Evolutionary conservation across 2,329 filamentous ascomycete genomes (phyloP).

Genomic region (Beauveria bassiana): DNA sequence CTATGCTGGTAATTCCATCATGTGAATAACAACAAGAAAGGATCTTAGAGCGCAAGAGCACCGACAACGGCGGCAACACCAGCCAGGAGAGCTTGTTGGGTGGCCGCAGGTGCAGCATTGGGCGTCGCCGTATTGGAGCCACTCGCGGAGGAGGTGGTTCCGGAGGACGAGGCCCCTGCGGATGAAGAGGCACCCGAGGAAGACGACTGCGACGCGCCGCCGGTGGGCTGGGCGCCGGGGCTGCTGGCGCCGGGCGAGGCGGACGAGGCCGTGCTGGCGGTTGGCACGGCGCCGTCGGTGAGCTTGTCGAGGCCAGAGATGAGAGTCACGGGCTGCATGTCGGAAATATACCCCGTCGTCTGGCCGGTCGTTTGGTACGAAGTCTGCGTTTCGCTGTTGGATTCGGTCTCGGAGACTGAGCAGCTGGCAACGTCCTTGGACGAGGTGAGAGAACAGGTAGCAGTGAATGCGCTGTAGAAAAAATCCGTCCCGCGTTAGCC

Average conservation of each 20-base stretch:
- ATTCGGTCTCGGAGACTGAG: conserved; percentile 11
- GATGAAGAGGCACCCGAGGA: conserved; percentile 10
- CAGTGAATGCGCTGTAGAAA: background rate
- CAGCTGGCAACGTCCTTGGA: conserved; percentile 20
- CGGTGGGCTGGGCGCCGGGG: conserved; percentile 7
- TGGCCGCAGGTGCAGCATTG: conserved; percentile 25
- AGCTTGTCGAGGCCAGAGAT: conserved; percentile 32
- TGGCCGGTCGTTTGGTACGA: conserved; percentile 5
- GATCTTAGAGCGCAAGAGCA: conserved; percentile 26
- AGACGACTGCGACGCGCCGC: conserved; percentile 6
- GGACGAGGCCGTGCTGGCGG: conserved; percentile 13
- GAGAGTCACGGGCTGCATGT: conserved; percentile 26
- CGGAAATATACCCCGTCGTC: conserved; percentile 16
- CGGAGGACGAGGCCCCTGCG: conserved; percentile 12
- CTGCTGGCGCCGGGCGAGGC: background rate
- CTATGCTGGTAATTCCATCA: background rate
- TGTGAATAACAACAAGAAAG: background rate
- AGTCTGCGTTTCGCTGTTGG: background rate
- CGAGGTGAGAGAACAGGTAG: conserved; percentile 20
- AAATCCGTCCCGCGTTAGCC: background rate
- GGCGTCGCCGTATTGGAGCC: conserved; percentile 16
- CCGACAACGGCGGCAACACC: conserved; percentile 28
- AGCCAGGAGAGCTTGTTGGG: conserved; percentile 27
- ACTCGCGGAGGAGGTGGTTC: conserved; percentile 12
- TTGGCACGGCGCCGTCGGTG: background rate